Evolutionary conservation across 805 yeast species (phyloP), one percentile per base, ranked within the genome.

Genomic region (Myxozyma sirexii): DNA sequence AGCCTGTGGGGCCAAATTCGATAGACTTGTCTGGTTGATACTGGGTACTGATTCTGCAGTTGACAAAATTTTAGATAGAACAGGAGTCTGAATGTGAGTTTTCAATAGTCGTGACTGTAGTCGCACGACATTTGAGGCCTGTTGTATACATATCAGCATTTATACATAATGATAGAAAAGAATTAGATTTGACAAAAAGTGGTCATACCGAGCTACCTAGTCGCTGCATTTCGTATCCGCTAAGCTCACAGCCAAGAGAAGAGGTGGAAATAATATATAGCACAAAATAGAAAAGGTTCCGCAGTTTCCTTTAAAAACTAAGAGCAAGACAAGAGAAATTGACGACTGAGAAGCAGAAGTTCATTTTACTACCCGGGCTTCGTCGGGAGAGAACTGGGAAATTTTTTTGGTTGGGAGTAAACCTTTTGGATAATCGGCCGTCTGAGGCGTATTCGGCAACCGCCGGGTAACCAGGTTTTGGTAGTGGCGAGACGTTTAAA

Each of bases 321-420:
- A 31, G 8, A 4, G 21, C 2, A 13, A 38, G 19, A 38, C 1
- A 38, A 4, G 3, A 38, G 3, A 17, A 17, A 15, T 33, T 33
- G 37, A 33, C 12, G 37, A 33, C 37, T 33, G 37, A 33, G 15
- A 13, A 3, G 37, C 37, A n/a, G 26, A 19, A 19, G 8, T 41
- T 10, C 26, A 41, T 23, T 21, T 41, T 21, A 13, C 48, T n/a
- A 44, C 24, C 37, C 4, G 37, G 24, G 19, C 15, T 33, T 2
- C 1, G 12, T 8, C 19, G 21, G 17, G 21, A n/a, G n/a, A n/a
- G n/a, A n/a, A n/a, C n/a, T 35, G 7, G 23, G 41, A 48, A 48
- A 48, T 48, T 48, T 48, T 48, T 19, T 13, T n/a, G 42, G 52
- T 48, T 48, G 52, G 52, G 52, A 48, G 52, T 19, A 29, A 29